Percentiles rank a stretch among this genome's conserved stretches.
Evolutionary conservation across 208 protist genomes (phyloP).

Genomic region (Tetramitus jugosus): DNA sequence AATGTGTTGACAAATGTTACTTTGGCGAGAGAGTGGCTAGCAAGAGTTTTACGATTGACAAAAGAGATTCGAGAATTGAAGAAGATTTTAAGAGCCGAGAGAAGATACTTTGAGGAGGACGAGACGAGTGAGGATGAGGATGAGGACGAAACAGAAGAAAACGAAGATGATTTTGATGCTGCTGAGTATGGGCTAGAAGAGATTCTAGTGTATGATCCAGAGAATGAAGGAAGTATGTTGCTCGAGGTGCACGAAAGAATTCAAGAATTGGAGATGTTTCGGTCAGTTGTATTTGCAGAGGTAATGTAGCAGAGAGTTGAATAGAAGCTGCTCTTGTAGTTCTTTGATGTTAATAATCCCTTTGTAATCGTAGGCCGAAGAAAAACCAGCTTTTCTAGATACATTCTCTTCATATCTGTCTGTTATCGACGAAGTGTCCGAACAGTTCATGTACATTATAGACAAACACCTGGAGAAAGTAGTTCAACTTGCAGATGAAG

Average conservation of each 20-base stretch:
- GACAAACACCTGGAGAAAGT: not conserved
- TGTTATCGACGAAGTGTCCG: not conserved
- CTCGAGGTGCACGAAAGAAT: not conserved
- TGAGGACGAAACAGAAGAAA: not conserved
- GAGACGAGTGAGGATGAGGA: not conserved
- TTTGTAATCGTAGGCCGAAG: no score
- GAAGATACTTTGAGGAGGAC: not conserved
- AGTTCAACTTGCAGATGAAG: not conserved
- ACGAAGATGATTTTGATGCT: not conserved
- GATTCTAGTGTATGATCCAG: not conserved
- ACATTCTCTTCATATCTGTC: not conserved
- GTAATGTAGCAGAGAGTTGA: no score
- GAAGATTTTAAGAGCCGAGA: not conserved
- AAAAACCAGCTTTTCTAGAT: not conserved
- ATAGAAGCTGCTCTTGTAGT: no score
- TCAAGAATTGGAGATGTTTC: not conserved
- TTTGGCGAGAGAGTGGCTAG: conserved; percentile 1
- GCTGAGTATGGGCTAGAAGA: not conserved
- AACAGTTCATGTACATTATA: not conserved
- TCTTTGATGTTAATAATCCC: no score
- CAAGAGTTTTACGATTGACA: not conserved
- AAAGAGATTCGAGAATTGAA: not conserved
- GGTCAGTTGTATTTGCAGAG: not conserved
- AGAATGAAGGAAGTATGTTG: not conserved
- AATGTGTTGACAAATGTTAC: not conserved